Conservation (phyloP, 2,329 filamentous ascomycete species). For the Nakataea oryzae region DNA sequence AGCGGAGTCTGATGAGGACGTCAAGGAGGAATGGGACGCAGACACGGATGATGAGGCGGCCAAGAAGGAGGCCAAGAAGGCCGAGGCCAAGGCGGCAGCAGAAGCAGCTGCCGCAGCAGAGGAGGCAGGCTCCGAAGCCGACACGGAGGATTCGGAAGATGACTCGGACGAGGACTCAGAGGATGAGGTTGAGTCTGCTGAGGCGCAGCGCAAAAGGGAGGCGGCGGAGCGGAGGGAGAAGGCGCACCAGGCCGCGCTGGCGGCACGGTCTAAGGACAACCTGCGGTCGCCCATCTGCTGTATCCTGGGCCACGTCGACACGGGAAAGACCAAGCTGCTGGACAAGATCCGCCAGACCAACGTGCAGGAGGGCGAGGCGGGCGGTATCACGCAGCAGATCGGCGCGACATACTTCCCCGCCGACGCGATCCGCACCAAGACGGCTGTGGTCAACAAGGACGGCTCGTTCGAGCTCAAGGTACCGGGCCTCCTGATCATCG, state of each 20-base stretch:
- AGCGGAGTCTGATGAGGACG: conserved; percentile 61
- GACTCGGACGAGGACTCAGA: conserved; percentile 58
- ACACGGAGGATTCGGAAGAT: conserved; percentile 16
- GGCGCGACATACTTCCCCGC: conserved; percentile 98
- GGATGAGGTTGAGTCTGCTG: conserved; percentile 62
- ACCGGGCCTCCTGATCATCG: conserved; percentile 89
- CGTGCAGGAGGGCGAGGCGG: conserved; percentile 96
- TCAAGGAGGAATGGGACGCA: conserved; percentile 95
- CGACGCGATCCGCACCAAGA: conserved; percentile 87
- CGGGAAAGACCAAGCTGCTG: conserved; percentile 97
- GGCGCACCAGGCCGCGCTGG: conserved; percentile 83
- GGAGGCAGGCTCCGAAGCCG: conserved; percentile 25
- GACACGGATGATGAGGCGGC: conserved; percentile 61
- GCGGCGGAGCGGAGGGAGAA: conserved; percentile 81
- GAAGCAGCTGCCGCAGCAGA: conserved; percentile 10
- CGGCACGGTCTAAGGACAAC: conserved; percentile 85
- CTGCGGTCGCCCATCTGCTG: conserved; percentile 97
- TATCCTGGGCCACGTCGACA: conserved; percentile 99
- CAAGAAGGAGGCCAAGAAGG: conserved; percentile 23
- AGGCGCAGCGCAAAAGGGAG: conserved; percentile 73
- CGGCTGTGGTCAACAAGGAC: conserved; percentile 83
- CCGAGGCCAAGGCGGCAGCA: conserved; percentile 4
- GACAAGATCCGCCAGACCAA: conserved; percentile 99
- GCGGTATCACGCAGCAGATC: conserved; percentile 99
- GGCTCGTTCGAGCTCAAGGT: conserved; percentile 93